A percentile compares a stretch with the other conserved stretches of the same genome.
Conservation (phyloP, 306 rosid genomes). For the Alnus glutinosa region DNA sequence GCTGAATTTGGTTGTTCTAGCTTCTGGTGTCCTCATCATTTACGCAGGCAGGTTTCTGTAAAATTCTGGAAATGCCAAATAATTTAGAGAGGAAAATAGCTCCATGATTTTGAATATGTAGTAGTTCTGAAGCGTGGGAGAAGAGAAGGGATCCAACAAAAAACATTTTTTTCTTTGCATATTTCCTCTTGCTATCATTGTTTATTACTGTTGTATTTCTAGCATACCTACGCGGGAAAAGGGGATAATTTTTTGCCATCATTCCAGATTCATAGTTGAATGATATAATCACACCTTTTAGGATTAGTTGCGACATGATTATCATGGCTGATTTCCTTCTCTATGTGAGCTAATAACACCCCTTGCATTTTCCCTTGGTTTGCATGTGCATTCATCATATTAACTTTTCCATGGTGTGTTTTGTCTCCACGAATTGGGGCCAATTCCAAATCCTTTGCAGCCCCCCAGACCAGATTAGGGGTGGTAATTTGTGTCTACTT, state of each 20-base stretch:
- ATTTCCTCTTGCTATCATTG: background rate
- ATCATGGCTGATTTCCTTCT: background rate
- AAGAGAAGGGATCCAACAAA: background rate
- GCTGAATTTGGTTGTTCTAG: background rate
- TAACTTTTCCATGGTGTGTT: conserved; percentile 11
- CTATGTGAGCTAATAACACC: background rate
- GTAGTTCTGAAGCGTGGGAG: background rate
- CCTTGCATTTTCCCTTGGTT: background rate
- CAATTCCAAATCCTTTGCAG: conserved; percentile 14
- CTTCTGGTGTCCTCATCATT: background rate
- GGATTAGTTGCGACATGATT: background rate
- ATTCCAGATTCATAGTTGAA: background rate
- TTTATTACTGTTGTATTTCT: background rate
- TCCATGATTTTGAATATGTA: background rate
- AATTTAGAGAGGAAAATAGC: background rate
- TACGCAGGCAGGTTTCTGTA: background rate
- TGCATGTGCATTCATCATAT: background rate
- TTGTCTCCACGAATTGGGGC: conserved; percentile 4
- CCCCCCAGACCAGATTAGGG: background rate
- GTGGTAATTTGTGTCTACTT: no score
- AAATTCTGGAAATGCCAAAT: background rate
- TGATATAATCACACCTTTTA: background rate
- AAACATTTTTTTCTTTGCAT: background rate
- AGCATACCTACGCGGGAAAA: background rate
- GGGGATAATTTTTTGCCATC: background rate